phyloP scores from a whole-genome alignment of 176 grass and related monocot species.

The Triticum dicoccoides region DNA sequence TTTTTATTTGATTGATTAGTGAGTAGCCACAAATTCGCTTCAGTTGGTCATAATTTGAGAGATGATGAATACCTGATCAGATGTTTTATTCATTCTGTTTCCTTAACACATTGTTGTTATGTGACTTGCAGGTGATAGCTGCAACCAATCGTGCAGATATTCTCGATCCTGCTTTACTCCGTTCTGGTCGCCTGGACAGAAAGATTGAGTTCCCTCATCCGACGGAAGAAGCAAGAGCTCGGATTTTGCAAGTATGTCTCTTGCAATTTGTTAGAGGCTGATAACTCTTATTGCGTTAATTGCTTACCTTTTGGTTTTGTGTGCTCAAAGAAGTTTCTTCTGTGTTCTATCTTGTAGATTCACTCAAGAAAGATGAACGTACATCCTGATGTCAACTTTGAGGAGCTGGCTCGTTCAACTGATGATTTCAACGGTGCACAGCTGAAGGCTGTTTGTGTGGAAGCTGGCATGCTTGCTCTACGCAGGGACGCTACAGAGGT shows the following conservation, averaged over 20 bases:
- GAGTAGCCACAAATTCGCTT: not conserved
- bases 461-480: slow-evolving; percentile 92
- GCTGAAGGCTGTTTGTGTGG: slow-evolving; percentile 91
- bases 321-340: slow-evolving; percentile 2
- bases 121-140: slow-evolving; percentile 60
- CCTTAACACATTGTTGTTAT: not conserved
- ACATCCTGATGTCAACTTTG: slow-evolving; percentile 87
- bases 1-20: not conserved
- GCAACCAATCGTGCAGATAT: slow-evolving; percentile 84
- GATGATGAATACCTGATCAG: not conserved
- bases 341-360: slow-evolving; percentile 46
- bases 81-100: not conserved
- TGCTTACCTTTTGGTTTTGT: not conserved
- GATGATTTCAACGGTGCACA: slow-evolving; percentile 92
- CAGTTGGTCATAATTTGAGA: not conserved
- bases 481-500: slow-evolving; percentile 93
- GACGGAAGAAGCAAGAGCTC: slow-evolving; percentile 61
- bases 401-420: slow-evolving; percentile 82
- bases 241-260: slow-evolving; percentile 64
- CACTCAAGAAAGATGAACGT: slow-evolving; percentile 97
- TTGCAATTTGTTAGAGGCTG: not conserved
- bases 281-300: not conserved
- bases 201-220: slow-evolving; percentile 90
- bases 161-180: slow-evolving; percentile 75
- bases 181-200: slow-evolving; percentile 71